Percentiles rank a stretch among this genome's conserved stretches.
Evolutionary conservation across 495 filamentous ascomycete genomes (phyloP).

Genomic region (Penicillium manginii): DNA sequence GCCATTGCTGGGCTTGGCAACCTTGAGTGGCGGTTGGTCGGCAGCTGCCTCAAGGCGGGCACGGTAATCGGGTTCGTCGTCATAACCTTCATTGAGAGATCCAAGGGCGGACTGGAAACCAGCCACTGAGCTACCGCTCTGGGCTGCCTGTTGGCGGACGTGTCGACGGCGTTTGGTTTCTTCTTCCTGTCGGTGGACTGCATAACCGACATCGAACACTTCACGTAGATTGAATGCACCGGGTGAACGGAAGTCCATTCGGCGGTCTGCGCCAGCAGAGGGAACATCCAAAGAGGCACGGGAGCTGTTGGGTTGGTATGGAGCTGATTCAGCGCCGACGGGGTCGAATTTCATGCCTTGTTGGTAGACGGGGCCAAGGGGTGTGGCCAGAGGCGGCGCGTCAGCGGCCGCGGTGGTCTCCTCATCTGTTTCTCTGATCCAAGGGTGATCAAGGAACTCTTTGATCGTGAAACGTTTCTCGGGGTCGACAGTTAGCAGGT

Average conservation of each 20-base stretch:
- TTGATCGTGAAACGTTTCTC: constrained; percentile 87
- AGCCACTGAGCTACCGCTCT: constrained; percentile 53
- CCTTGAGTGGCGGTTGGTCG: constrained; percentile 61
- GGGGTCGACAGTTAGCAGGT: constrained; percentile 90
- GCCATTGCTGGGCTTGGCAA: constrained; percentile 63
- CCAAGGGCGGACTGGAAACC: constrained; percentile 58
- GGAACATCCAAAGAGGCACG: constrained; percentile 50
- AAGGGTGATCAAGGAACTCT: constrained; percentile 89
- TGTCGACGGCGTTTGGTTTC: constrained; percentile 88
- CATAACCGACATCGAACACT: constrained; percentile 96
- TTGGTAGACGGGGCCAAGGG: constrained; percentile 54
- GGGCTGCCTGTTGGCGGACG: constrained; percentile 67
- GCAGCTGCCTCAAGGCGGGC: constrained; percentile 49
- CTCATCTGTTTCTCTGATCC: constrained; percentile 82
- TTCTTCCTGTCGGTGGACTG: constrained; percentile 95
- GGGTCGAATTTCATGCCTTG: constrained; percentile 38
- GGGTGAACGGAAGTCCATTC: constrained; percentile 93
- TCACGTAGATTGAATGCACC: constrained; percentile 94
- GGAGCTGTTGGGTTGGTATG: constrained; percentile 46
- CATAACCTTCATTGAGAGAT: constrained; percentile 70
- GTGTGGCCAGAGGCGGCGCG: constrained; percentile 77
- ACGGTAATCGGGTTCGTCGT: constrained; percentile 56
- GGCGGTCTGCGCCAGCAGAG: constrained; percentile 59
- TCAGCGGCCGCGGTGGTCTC: constrained; percentile 72
- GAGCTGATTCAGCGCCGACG: constrained; percentile 41